A percentile compares a stretch with the other conserved stretches of the same genome.
Evolutionary conservation across 768 basidiomycete genomes (phyloP).

Genomic region (Tephrocybe rancida): DNA sequence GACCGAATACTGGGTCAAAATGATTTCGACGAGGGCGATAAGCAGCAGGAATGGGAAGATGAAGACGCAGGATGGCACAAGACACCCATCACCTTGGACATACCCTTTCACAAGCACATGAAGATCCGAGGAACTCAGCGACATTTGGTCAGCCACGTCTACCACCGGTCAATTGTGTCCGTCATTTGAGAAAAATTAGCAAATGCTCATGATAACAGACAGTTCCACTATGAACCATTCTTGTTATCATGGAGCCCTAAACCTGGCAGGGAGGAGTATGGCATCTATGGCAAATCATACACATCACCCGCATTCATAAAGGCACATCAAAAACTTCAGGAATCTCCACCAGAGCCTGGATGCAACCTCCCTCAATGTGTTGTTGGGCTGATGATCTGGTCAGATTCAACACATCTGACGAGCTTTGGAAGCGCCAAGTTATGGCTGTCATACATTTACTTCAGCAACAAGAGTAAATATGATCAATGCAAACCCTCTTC

Average conservation of each 20-base stretch:
- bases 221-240: conserved; percentile 20
- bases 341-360: not conserved
- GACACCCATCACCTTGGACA: conserved; percentile 3
- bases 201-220: not conserved
- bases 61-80: conserved; percentile 17
- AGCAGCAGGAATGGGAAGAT: conserved; percentile 1
- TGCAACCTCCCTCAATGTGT: conserved; percentile 19
- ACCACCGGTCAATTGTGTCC: conserved; percentile 17
- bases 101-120: conserved; percentile 9
- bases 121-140: conserved; percentile 1
- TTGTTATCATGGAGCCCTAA: conserved; percentile 16
- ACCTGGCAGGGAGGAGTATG: not conserved
- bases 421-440: conserved; percentile 28
- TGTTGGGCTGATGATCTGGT: conserved; percentile 26
- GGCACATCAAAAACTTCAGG: conserved; percentile 8
- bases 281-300: conserved; percentile 20
- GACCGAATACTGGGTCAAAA: conserved; percentile 4
- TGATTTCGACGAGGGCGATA: not conserved
- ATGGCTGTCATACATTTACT: conserved; percentile 38
- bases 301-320: conserved; percentile 17
- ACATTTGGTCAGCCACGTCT: conserved; percentile 11
- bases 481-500: conserved; percentile 20
- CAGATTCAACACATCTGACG: conserved; percentile 30
- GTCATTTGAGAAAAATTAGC: conserved; percentile 17
- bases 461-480: conserved; percentile 39